These are phyloP conservation scores for Striga hermonthica DNA, from an alignment of 305 asterid species.

Conservation along the genomic window DNA sequence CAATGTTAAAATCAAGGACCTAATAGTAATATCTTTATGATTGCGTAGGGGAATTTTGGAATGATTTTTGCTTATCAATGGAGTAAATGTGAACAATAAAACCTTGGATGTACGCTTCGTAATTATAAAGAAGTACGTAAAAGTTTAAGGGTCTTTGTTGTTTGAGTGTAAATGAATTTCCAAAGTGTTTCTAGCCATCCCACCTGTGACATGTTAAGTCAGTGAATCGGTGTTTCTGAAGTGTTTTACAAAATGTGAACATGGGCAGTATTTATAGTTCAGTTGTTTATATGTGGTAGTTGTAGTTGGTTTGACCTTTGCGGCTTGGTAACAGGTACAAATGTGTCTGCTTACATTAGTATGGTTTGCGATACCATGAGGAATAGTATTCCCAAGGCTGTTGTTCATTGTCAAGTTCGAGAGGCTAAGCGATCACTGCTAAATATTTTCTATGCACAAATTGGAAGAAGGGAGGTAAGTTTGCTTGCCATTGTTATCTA, in stretches of 20 bases:
- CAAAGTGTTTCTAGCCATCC: constrained; percentile 7
- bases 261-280: background rate
- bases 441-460: constrained; percentile 69
- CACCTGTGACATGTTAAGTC: background rate
- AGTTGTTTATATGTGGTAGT: background rate
- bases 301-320: constrained; percentile 8
- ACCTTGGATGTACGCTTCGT: too few species aligned
- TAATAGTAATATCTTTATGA: too few species aligned
- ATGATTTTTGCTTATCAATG: too few species aligned
- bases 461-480: constrained; percentile 92
- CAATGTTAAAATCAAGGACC: too few species aligned
- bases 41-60: too few species aligned
- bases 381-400: constrained; percentile 88
- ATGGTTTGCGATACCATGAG: constrained; percentile 90
- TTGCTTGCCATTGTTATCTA: constrained; percentile 1
- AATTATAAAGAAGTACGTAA: too few species aligned
- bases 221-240: background rate
- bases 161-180: background rate
- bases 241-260: background rate
- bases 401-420: constrained; percentile 90
- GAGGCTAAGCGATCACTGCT: constrained; percentile 81
- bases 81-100: too few species aligned
- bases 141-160: too few species aligned
- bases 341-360: constrained; percentile 67
- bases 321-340: constrained; percentile 55